Conservation (phyloP, 345 rosid species). For the Microcos paniculata region DNA sequence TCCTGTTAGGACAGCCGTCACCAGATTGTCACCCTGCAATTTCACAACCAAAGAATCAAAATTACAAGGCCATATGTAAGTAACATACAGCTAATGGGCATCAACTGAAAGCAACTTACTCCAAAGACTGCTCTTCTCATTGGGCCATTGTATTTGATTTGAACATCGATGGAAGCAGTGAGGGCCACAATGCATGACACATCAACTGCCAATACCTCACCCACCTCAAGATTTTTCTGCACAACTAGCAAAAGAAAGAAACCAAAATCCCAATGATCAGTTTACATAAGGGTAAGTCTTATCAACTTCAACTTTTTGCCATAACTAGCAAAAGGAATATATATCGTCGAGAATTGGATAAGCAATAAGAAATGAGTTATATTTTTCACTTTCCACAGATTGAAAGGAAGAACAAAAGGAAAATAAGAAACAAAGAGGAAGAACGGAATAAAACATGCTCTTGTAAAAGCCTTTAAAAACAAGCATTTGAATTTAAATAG, state of each 20-base stretch:
- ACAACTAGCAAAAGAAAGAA: conserved; percentile 54
- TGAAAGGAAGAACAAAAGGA: neutral
- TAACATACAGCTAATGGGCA: neutral
- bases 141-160: conserved; percentile 84
- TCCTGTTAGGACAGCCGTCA: conserved; percentile 82
- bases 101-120: conserved; percentile 38
- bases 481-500: neutral
- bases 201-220: conserved; percentile 82
- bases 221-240: conserved; percentile 93
- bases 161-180: conserved; percentile 68
- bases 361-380: neutral
- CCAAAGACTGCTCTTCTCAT: conserved; percentile 88
- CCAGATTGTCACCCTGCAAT: conserved; percentile 84
- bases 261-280: conserved; percentile 14
- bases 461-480: neutral
- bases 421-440: neutral
- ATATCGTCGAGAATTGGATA: neutral
- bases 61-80: neutral
- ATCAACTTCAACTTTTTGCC: neutral
- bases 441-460: neutral
- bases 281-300: neutral
- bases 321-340: neutral
- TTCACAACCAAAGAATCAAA: neutral
- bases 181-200: conserved; percentile 84
- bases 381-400: neutral